These are phyloP conservation scores for Trapa incisa DNA, from an alignment of 345 rosid species.

Conservation along the genomic window DNA sequence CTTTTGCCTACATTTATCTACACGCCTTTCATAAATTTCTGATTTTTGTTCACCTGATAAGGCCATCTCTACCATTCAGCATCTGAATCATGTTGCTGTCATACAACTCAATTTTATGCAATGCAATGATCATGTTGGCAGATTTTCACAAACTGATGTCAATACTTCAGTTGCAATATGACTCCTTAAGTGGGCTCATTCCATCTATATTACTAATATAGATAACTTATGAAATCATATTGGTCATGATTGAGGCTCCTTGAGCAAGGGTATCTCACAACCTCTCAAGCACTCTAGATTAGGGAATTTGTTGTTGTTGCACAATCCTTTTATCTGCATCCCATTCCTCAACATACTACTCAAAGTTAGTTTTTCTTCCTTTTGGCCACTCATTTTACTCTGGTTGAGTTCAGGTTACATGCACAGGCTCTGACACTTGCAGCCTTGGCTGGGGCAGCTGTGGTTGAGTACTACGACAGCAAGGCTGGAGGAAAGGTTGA, in stretches of 20 bases:
- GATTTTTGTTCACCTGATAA: too few species aligned
- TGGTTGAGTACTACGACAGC: constrained; percentile 75
- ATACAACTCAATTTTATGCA: neutral
- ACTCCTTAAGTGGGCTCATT: too few species aligned
- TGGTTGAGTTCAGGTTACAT: constrained; percentile 45
- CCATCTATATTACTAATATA: too few species aligned
- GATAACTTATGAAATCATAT: too few species aligned
- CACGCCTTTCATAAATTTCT: too few species aligned
- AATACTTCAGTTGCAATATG: too few species aligned
- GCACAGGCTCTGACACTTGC: constrained; percentile 88
- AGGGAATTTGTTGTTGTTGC: neutral
- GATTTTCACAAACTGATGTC: neutral
- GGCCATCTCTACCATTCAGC: too few species aligned
- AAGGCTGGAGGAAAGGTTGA: constrained; percentile 34
- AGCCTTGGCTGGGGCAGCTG: constrained; percentile 85
- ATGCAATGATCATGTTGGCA: neutral
- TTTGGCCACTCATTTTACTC: neutral
- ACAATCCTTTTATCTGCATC: too few species aligned
- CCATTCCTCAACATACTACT: neutral
- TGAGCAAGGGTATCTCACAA: neutral
- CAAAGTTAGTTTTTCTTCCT: neutral
- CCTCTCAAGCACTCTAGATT: neutral
- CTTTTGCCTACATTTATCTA: too few species aligned
- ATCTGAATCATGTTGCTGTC: neutral
- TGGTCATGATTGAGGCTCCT: neutral